A percentile compares a stretch with the other conserved stretches of the same genome.
These are phyloP conservation scores for Sugiyamaella lignohabitans DNA, from an alignment of 805 yeast species.

Conservation along the genomic window DNA sequence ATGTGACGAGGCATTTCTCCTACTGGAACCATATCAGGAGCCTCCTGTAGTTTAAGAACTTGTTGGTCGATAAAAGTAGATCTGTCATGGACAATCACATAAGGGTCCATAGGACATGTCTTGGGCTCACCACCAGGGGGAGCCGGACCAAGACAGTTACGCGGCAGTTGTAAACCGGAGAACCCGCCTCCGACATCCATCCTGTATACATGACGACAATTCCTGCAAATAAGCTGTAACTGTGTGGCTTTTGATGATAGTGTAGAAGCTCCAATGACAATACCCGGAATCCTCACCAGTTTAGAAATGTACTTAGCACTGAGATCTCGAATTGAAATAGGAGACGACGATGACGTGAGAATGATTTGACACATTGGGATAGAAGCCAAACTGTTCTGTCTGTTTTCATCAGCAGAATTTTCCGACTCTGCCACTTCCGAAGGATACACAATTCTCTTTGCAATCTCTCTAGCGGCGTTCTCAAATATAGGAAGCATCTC, in stretches of 20 bases:
- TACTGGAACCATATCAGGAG: constrained; percentile 98
- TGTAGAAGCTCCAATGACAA: constrained; percentile 85
- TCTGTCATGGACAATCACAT: constrained; percentile 86
- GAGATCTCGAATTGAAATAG: constrained; percentile 68
- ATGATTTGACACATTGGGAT: constrained; percentile 84
- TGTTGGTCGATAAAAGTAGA: constrained; percentile 95
- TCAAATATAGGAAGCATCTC: constrained; percentile 81
- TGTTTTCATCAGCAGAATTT: constrained; percentile 41
- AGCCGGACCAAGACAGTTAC: constrained; percentile 51
- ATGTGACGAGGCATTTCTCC: constrained; percentile 98
- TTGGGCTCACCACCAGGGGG: constrained; percentile 42
- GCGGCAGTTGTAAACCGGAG: constrained; percentile 64
- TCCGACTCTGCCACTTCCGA: constrained; percentile 18
- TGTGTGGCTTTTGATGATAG: constrained; percentile 79
- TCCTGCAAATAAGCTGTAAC: constrained; percentile 78
- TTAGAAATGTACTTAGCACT: constrained; percentile 85
- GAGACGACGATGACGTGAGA: constrained; percentile 63
- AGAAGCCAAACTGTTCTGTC: constrained; percentile 12
- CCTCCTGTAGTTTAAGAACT: constrained; percentile 84
- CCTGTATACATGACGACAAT: constrained; percentile 74
- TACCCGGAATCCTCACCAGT: constrained; percentile 87
- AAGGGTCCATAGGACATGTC: constrained; percentile 88
- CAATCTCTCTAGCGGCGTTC: constrained; percentile 52
- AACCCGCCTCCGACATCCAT: constrained; percentile 60
- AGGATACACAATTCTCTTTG: constrained; percentile 49